phyloP scores from a whole-genome alignment of 192 early-diverging fungal species.

The Coemansia reversa region DNA sequence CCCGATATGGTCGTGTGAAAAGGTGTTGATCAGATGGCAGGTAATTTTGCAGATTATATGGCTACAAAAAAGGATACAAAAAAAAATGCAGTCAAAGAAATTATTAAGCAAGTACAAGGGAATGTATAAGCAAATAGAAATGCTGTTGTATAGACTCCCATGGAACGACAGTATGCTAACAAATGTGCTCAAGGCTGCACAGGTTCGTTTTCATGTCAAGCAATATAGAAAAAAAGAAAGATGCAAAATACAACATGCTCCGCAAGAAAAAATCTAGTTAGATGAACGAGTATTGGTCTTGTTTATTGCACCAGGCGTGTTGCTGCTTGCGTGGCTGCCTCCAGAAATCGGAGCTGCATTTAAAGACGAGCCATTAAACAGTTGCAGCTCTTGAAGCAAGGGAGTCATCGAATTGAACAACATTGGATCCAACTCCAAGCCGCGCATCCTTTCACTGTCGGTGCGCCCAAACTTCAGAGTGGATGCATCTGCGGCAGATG shows the following conservation, averaged over 20 bases:
- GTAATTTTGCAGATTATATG: too few species aligned
- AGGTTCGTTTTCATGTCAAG: neutral
- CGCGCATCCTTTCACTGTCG: constrained; percentile 12
- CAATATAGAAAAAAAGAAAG: neutral
- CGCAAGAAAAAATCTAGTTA: neutral
- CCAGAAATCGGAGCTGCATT: constrained; percentile 4
- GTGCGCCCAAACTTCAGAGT: constrained; percentile 7
- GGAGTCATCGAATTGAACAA: constrained; percentile 55
- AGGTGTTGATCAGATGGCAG: too few species aligned
- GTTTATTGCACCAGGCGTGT: constrained; percentile 2
- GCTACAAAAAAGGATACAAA: too few species aligned
- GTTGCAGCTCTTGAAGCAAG: constrained; percentile 49
- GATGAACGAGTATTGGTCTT: constrained; percentile 8
- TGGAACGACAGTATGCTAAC: neutral
- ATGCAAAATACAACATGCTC: neutral
- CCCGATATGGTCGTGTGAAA: too few species aligned
- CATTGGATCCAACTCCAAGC: constrained; percentile 43
- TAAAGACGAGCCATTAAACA: constrained; percentile 21
- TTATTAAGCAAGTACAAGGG: neutral
- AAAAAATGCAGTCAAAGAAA: too few species aligned
- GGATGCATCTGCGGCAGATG: constrained; percentile 9
- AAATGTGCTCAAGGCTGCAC: neutral
- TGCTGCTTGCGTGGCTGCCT: neutral
- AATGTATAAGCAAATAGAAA: neutral
- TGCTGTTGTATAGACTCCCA: neutral